phyloP scores from a whole-genome alignment of 352 stramenopile genomes.

The Blastocystis sp. region DNA sequence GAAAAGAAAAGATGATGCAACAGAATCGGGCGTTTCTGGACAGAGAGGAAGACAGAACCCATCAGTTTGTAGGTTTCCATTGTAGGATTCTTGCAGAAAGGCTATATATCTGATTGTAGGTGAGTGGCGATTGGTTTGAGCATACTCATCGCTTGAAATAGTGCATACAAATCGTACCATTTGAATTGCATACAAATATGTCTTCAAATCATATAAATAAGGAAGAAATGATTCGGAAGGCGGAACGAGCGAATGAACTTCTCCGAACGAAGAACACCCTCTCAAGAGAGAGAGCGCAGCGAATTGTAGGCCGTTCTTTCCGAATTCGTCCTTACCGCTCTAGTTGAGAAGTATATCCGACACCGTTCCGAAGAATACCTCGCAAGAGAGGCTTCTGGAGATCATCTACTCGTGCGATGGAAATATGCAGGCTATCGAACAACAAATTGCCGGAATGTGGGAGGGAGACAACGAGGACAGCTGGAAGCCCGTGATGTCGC shows the following conservation, averaged over 20 bases:
- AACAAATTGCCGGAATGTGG: conserved; percentile 14
- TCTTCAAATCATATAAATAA: conserved; percentile 61
- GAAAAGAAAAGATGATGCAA: no score
- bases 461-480: conserved; percentile 27
- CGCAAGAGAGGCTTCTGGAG: conserved; percentile 6
- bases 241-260: conserved; percentile 36
- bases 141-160: background rate
- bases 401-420: conserved; percentile 59
- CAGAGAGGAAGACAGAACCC: no score
- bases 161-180: background rate
- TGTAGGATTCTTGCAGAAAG: background rate
- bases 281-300: conserved; percentile 24
- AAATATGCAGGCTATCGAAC: conserved; percentile 60
- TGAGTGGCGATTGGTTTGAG: background rate
- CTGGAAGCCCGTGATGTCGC: conserved; percentile 36
- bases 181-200: background rate
- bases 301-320: conserved; percentile 45
- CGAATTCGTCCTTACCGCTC: background rate
- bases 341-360: conserved; percentile 41
- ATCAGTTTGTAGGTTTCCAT: background rate
- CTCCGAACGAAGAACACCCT: background rate
- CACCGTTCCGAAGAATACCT: conserved; percentile 7
- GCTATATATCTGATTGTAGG: background rate
- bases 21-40: no score
- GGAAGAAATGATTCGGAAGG: conserved; percentile 43